Evolutionary conservation across 306 rosid species (phyloP), one percentile per base, ranked within the genome.

Genomic region (Prunus davidiana): DNA sequence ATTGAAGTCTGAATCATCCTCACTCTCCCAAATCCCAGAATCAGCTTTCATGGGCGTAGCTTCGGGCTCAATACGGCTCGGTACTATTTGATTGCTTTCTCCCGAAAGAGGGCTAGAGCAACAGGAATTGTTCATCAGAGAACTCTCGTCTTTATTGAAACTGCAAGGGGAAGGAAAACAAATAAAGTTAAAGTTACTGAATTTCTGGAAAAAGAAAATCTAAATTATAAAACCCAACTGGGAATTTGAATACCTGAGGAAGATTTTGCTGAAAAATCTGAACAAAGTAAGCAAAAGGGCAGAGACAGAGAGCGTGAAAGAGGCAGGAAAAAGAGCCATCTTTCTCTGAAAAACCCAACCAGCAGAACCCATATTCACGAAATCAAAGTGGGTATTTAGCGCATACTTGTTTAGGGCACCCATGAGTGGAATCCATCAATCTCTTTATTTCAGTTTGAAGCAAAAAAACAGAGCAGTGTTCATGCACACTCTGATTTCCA

Each of bases 371-470:
- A 92, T 83, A 6, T 18, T 84, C 76, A 82, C 24, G n/a, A 34
- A 83, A 80, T 54, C 30, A 24, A 79, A 86, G 78, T 41, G 79
- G 82, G 86, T 20, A 32, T 49, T 25, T 13, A 75, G 65, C 34
- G 67, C 50, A 78, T 12, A 56, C 11, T 30, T 45, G 14, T 19
- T 67, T 4, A 11, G 28, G 5, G 27, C 14, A 61, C 43, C 63
- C 72, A 65, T 52, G 27, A 38, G 60, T 63, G 49, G 74, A 84
- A 80, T n/a, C 77, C 85, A 86, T 52, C 72, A 71, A 55, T 15
- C 25, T 54, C 80, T 82, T 88, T 71, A 76, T 43, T 83, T 85
- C 70, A 81, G 68, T 85, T 79, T 65, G 93, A 91, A 88, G 91
- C 83, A 85, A 89, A 68, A 46, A 60, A 82, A 74, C 83, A 87